Percentiles rank a stretch among this genome's conserved stretches.
These are phyloP conservation scores for Symbiodinium pilosum DNA, from an alignment of 73 alveolate genomes.

Conservation along the genomic window DNA sequence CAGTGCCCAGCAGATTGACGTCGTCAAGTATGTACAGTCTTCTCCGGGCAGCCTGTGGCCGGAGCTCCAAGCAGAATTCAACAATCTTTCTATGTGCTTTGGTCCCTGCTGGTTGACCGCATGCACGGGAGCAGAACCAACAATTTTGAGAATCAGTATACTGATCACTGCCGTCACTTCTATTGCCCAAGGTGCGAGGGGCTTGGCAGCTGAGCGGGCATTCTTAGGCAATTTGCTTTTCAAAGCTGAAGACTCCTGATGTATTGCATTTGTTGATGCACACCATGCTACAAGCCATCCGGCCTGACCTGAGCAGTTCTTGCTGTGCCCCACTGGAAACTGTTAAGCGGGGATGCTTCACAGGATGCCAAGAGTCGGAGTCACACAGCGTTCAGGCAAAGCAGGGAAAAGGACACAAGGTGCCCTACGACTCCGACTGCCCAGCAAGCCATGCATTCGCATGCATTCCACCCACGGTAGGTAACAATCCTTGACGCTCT, in stretches of 20 bases:
- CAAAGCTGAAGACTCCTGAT: background rate
- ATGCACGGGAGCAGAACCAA: background rate
- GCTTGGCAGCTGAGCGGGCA: background rate
- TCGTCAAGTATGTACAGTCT: background rate
- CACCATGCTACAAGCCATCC: background rate
- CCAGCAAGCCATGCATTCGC: background rate
- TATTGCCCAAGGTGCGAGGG: background rate
- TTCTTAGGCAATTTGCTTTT: background rate
- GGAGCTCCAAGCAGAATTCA: background rate
- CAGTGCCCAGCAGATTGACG: background rate
- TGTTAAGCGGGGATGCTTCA: background rate
- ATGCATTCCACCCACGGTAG: background rate
- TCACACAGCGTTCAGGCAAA: background rate
- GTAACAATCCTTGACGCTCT: background rate
- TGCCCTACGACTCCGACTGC: background rate
- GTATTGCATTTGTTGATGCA: background rate
- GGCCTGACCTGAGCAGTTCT: background rate
- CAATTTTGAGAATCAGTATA: background rate
- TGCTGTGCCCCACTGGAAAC: background rate
- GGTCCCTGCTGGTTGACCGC: constrained; percentile 23
- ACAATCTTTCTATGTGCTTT: background rate
- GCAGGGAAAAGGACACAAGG: background rate
- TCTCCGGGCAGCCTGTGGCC: background rate
- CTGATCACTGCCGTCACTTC: background rate
- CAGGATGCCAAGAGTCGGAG: background rate